A percentile compares a stretch with the other conserved stretches of the same genome.
These are phyloP conservation scores for Globisporangium uncinulatum DNA, from an alignment of 352 stramenopile genomes.

Conservation along the genomic window DNA sequence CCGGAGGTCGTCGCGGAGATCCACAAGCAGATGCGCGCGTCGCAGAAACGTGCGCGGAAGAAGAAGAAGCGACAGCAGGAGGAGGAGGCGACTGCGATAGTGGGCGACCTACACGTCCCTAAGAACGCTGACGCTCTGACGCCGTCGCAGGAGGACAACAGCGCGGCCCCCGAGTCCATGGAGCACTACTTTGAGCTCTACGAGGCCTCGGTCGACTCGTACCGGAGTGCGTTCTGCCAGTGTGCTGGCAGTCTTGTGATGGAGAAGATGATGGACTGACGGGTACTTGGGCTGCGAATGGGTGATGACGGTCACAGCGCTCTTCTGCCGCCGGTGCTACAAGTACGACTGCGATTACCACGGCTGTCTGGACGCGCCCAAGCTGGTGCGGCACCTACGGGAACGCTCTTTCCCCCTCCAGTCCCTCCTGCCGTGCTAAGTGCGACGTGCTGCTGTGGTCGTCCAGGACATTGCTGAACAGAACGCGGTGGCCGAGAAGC, in stretches of 20 bases:
- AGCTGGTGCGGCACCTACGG: constrained; percentile 38
- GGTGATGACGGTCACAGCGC: constrained; percentile 20
- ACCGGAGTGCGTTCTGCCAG: constrained; percentile 36
- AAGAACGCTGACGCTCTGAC: not conserved
- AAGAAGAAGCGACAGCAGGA: constrained; percentile 16
- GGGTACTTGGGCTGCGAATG: not conserved
- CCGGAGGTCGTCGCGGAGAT: constrained; percentile 62
- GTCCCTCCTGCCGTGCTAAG: not conserved
- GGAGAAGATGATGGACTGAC: not conserved
- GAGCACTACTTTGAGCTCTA: constrained; percentile 48
- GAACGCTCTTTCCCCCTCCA: too few relatives aligned
- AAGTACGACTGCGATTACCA: constrained; percentile 86
- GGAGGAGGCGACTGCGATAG: constrained; percentile 12
- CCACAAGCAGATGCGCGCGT: constrained; percentile 43
- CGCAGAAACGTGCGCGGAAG: constrained; percentile 34
- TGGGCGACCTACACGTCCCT: constrained; percentile 1
- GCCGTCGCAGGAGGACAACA: not conserved
- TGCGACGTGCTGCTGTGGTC: not conserved
- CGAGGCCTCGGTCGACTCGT: constrained; percentile 56
- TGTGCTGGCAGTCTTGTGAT: not conserved
- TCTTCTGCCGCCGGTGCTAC: constrained; percentile 80
- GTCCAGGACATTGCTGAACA: constrained; percentile 47
- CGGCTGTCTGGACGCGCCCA: constrained; percentile 43
- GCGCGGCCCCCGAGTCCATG: constrained; percentile 17
- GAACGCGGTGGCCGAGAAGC: constrained; percentile 45